Base-by-base conservation (phyloP, 192 early-diverging fungal species). In the Coemansia sp. region DNA sequence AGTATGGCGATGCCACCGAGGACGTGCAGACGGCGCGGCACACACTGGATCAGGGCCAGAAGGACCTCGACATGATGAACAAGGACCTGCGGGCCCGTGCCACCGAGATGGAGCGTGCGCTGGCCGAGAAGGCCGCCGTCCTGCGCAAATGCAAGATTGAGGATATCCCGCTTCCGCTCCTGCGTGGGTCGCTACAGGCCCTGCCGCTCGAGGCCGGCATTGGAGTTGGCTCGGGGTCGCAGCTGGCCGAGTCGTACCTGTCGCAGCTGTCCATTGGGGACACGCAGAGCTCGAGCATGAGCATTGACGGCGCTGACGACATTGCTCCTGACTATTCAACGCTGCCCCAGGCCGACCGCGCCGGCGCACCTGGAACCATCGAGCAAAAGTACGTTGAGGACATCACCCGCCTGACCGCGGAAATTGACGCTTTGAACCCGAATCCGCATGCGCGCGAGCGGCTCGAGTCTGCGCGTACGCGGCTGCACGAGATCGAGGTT, bases 91-190 rank as follows among this genome's bases (percentile, higher is more conserved):
- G 40, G 7, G 68, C 67, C 7, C 71, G 58, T 28, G 65, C 62
- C 16, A 72, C 88, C 1, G 79, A 92, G 50, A 83, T 93, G n/a
- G 93, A 97, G 48, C 89, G 90, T 40, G 47, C 86, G 1, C 81
- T 83, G 43, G 88, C 87, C 5, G 93, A 97, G 31, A 80, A 85
- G 42, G 78, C 90, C 1, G 82, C 88, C 0, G 89, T 97, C 30
- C 87, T 95, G 48, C 83, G 93, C 53, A 77, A 84, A 23, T 97
- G 95, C 77, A 96, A 96, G 73, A 77, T 98, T 46, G 95, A 98
- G 60, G 94, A 97, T 42, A 94, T 99, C 51, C 82, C 87, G 7
- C 60, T 99, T 30, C 95, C 95, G 35, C 80, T 98, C 42, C 52
- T 82, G 16, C 76, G 77, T 45, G 90, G 89, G 14, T 88, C 83